These are phyloP conservation scores for Themeda triandra DNA, from an alignment of 176 grass and related monocot genomes.

Conservation along the genomic window DNA sequence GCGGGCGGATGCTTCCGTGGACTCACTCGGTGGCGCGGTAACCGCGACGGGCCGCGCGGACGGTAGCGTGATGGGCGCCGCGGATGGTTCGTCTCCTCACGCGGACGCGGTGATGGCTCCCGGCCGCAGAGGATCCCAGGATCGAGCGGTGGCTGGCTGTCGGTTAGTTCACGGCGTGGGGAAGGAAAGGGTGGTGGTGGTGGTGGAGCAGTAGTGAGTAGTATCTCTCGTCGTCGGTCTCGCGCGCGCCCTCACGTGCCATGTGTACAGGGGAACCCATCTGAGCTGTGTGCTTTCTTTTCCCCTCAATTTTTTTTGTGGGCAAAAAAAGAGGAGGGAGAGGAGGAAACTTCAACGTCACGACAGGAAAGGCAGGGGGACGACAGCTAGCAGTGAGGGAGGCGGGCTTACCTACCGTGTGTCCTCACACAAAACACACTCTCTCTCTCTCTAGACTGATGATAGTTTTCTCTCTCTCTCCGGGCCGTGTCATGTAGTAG, in stretches of 20 bases:
- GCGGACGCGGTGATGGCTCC: no score
- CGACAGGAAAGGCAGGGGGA: constrained; percentile 59
- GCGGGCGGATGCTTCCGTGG: neutral
- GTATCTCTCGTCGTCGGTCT: neutral
- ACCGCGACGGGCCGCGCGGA: neutral
- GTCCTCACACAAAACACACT: neutral
- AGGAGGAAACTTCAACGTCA: constrained; percentile 82
- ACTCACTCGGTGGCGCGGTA: neutral
- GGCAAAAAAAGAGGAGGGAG: neutral
- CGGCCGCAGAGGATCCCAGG: constrained; percentile 3
- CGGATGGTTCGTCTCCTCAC: neutral
- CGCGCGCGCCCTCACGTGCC: neutral
- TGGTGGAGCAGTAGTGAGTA: no score
- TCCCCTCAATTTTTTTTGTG: neutral
- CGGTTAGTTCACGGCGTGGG: constrained; percentile 6
- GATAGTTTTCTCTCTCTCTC: neutral
- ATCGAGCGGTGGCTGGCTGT: constrained; percentile 10
- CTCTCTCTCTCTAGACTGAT: neutral
- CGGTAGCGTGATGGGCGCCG: neutral
- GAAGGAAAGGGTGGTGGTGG: neutral
- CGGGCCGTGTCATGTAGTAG: neutral
- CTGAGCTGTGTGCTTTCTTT: neutral
- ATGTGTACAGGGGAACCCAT: constrained; percentile 16
- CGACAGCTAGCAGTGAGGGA: constrained; percentile 83
- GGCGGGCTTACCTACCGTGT: constrained; percentile 65